Conservation (phyloP, 2,329 filamentous ascomycete genomes). For the Arthrobotrys entomopaga region DNA sequence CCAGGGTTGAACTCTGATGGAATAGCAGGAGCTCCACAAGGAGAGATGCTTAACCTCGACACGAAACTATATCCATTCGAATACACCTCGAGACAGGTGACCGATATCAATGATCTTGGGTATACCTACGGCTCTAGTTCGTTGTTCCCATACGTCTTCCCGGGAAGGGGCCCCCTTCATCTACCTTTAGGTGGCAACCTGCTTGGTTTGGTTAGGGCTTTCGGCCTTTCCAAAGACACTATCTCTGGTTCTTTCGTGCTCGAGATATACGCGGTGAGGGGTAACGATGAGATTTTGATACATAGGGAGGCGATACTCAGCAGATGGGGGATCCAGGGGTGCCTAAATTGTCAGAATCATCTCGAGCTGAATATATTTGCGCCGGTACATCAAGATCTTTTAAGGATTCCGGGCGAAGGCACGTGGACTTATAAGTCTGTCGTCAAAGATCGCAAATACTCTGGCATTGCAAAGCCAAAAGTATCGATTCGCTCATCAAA, state of each 20-base stretch:
- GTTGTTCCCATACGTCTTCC: not conserved
- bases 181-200: not conserved
- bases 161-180: no score
- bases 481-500: constrained; percentile 1
- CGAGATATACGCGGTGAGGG: constrained; percentile 39
- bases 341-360: constrained; percentile 58
- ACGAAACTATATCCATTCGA: constrained; percentile 20
- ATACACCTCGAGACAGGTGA: constrained; percentile 14
- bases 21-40: constrained; percentile 15
- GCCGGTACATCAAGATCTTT: constrained; percentile 26
- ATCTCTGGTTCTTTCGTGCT: constrained; percentile 59
- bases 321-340: constrained; percentile 57
- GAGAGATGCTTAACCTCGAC: constrained; percentile 21
- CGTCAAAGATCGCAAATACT: constrained; percentile 16
- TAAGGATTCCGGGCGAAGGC: constrained; percentile 1
- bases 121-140: constrained; percentile 26
- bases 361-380: constrained; percentile 53
- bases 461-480: constrained; percentile 8
- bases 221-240: constrained; percentile 56
- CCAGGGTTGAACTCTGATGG: not conserved
- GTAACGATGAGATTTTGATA: constrained; percentile 14
- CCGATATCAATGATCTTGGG: constrained; percentile 14
- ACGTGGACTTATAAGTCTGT: constrained; percentile 18
- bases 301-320: constrained; percentile 57
- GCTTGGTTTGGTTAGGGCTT: constrained; percentile 25